phyloP scores from a whole-genome alignment of 352 stramenopile genomes.

The Phytophthora sansomeana region DNA sequence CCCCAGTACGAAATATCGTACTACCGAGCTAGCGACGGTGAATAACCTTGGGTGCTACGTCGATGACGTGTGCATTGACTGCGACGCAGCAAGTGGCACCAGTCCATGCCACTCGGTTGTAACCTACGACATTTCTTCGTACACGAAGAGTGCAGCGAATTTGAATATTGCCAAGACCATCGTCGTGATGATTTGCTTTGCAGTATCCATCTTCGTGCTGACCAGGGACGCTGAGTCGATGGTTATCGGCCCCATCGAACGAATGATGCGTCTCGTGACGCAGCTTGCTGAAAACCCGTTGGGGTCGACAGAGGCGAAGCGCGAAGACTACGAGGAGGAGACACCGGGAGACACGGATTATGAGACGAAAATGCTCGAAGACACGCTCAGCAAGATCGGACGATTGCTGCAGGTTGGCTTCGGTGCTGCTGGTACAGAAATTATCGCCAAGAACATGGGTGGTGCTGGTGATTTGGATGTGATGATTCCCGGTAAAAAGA shows the following conservation, averaged over 20 bases:
- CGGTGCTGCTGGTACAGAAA: constrained; percentile 96
- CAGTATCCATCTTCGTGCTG: constrained; percentile 92
- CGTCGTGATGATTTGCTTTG: constrained; percentile 92
- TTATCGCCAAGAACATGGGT: constrained; percentile 98
- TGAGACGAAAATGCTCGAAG: constrained; percentile 96
- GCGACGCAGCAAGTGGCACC: constrained; percentile 36
- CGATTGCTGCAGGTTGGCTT: constrained; percentile 97
- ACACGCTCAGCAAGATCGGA: constrained; percentile 96
- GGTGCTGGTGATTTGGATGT: constrained; percentile 94
- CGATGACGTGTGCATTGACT: constrained; percentile 68
- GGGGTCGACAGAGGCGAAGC: constrained; percentile 69
- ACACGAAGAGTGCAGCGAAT: constrained; percentile 46
- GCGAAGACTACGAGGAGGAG: constrained; percentile 82
- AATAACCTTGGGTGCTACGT: constrained; percentile 77
- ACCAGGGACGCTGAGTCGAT: constrained; percentile 94
- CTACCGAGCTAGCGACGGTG: constrained; percentile 65
- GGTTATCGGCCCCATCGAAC: constrained; percentile 97
- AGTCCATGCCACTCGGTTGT: constrained; percentile 75
- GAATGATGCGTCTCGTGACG: constrained; percentile 92
- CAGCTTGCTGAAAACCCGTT: constrained; percentile 77
- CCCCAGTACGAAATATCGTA: constrained; percentile 51
- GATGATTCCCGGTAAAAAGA: constrained; percentile 97
- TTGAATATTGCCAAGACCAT: constrained; percentile 90
- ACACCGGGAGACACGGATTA: constrained; percentile 70
- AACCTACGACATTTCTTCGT: constrained; percentile 75